Evolutionary conservation across 768 basidiomycete genomes (phyloP), one percentile per base, ranked within the genome.

Genomic region (Termitomyces sp.): DNA sequence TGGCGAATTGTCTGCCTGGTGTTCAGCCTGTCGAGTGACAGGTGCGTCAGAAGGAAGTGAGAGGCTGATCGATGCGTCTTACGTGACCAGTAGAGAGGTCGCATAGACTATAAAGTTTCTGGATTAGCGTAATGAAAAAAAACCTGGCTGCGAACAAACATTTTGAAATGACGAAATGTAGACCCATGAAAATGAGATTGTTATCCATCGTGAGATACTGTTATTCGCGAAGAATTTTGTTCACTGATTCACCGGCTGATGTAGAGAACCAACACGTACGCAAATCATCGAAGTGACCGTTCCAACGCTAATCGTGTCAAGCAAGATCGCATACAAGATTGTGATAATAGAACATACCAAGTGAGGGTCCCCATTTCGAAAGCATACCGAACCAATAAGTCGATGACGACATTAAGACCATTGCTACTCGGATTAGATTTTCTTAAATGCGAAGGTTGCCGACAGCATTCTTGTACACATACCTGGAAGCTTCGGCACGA

Each of bases 331-430:
- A 39, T 12, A 39, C 24, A 34, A 33, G 16, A 10, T 24, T 12
- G 8, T 20, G 13, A 27, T 9, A 33, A 12, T 2, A 13, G 24
- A 42, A 42, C 9, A 8, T 47, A 79, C 77, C 77, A 71, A 16
- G 77, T 79, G 33, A 79, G 65, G 22, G 73, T 60, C 48, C 78
- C 78, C 20, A 70, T 75, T 64, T 79, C 77, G 32, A 78, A 71
- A 0, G 76, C 72, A 58, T 79, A 79, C 14, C 24, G 44, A 7
- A 62, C 47, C 10, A 58, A 39, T 10, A 54, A 33, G 37, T 62
- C 61, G 16, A 62, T 62, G 10, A 62, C 45, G n/a, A 47, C 22
- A 7, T 58, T 53, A 1, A 62, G 24, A 16, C 53, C 51, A 7
- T 4, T 22, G 22, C 39, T 54, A 30, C n/a, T n/a, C 8, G 22